A percentile compares a stretch with the other conserved stretches of the same genome.
Conservation (phyloP, 352 stramenopile species). For the Phytophthora pinifolia region DNA sequence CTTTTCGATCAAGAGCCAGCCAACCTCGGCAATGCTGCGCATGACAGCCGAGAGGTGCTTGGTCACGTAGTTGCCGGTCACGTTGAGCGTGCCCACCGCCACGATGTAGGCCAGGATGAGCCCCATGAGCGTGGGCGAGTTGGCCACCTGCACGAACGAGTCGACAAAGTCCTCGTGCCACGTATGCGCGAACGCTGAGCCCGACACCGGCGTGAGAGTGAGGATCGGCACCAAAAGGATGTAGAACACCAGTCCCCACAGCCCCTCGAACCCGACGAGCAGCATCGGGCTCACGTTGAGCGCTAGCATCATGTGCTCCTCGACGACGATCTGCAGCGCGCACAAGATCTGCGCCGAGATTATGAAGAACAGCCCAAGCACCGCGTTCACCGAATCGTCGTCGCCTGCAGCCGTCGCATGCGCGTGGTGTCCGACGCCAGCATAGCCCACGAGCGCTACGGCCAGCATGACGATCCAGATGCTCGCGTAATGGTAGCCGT, state of each 20-base stretch:
- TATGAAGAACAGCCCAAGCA: conserved; percentile 78
- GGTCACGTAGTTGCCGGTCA: conserved; percentile 83
- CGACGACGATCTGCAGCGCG: conserved; percentile 88
- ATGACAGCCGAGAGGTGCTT: conserved; percentile 86
- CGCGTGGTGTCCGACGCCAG: conserved; percentile 44
- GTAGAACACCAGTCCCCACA: conserved; percentile 88
- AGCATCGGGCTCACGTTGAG: conserved; percentile 87
- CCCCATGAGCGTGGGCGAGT: conserved; percentile 59
- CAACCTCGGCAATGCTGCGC: conserved; percentile 80
- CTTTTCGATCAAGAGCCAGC: conserved; percentile 10
- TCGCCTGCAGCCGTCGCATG: conserved; percentile 15
- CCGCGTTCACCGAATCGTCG: conserved; percentile 39
- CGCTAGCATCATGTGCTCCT: conserved; percentile 86
- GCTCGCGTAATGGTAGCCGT: conserved; percentile 85
- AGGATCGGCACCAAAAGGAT: conserved; percentile 68
- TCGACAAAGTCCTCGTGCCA: conserved; percentile 86
- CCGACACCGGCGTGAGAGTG: conserved; percentile 49
- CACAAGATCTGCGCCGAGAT: conserved; percentile 80
- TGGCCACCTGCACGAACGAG: conserved; percentile 71
- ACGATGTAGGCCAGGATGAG: conserved; percentile 69
- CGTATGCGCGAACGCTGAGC: conserved; percentile 60
- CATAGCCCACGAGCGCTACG: conserved; percentile 71
- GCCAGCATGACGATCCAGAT: conserved; percentile 77
- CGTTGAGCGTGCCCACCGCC: conserved; percentile 78
- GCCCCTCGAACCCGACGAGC: conserved; percentile 83